phyloP scores from a whole-genome alignment of 352 stramenopile species.

The Thraustotheca clavata region DNA sequence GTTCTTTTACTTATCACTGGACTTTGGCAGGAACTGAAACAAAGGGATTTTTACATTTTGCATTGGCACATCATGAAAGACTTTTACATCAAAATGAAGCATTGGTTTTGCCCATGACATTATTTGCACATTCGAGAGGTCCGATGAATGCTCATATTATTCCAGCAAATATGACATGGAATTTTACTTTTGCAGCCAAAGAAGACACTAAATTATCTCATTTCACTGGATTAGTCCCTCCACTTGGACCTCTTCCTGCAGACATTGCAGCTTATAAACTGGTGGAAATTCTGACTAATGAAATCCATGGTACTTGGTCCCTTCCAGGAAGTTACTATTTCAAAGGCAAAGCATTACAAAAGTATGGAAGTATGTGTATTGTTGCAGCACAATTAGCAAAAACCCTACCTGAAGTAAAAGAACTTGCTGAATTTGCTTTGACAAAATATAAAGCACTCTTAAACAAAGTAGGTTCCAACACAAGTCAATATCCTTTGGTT shows the following conservation, averaged over 20 bases:
- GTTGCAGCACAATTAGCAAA: slow-evolving; percentile 42
- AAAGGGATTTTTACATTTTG: slow-evolving; percentile 53
- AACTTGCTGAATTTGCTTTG: slow-evolving; percentile 38
- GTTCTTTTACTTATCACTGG: slow-evolving; percentile 53
- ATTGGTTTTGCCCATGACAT: slow-evolving; percentile 34
- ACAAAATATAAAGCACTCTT: slow-evolving; percentile 39
- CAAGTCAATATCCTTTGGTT: slow-evolving; percentile 41
- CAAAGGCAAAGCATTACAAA: slow-evolving; percentile 69
- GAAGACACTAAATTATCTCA: slow-evolving; percentile 18
- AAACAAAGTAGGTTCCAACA: slow-evolving; percentile 35
- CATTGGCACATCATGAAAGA: slow-evolving; percentile 41
- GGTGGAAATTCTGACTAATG: background rate
- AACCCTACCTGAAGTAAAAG: slow-evolving; percentile 24
- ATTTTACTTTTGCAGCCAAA: slow-evolving; percentile 35
- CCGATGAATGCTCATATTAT: slow-evolving; percentile 50
- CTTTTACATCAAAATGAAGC: slow-evolving; percentile 42
- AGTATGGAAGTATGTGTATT: slow-evolving; percentile 72
- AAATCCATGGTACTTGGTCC: background rate
- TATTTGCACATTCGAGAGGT: slow-evolving; percentile 68
- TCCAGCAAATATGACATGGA: slow-evolving; percentile 41
- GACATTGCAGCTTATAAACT: background rate
- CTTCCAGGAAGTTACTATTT: slow-evolving; percentile 65
- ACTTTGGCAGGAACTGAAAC: slow-evolving; percentile 23
- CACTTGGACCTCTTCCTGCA: background rate
- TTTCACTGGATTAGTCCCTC: background rate